A percentile compares a stretch with the other conserved stretches of the same genome.
Conservation (phyloP, 1,284 basidiomycete species). For the Apiotrichum laibachii region DNA sequence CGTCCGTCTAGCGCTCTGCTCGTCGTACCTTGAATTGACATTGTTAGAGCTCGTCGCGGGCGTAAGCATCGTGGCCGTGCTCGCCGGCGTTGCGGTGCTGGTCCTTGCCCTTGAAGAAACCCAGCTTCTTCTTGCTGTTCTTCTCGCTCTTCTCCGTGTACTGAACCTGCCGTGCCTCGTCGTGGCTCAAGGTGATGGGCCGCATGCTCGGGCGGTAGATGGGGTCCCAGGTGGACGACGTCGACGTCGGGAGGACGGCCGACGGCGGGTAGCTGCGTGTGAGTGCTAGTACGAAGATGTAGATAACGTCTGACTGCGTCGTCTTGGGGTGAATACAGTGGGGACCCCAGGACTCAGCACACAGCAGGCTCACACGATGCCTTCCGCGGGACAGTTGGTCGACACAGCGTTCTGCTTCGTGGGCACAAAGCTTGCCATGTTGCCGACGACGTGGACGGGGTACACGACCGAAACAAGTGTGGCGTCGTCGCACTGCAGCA, state of each 20-base stretch:
- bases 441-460: constrained; percentile 38
- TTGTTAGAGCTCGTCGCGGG: constrained; percentile 9
- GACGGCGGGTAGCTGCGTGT: constrained; percentile 38
- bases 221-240: constrained; percentile 41
- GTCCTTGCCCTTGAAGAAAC: constrained; percentile 41
- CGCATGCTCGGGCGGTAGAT: constrained; percentile 44
- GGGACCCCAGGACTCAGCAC: not conserved
- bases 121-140: constrained; percentile 36
- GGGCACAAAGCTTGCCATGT: constrained; percentile 36
- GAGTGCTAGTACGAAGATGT: too few relatives aligned
- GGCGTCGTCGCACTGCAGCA: constrained; percentile 36
- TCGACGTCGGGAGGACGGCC: constrained; percentile 25
- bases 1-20: too few relatives aligned
- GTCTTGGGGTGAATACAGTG: not conserved
- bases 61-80: constrained; percentile 11
- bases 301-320: too few relatives aligned
- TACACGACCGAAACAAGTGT: constrained; percentile 39
- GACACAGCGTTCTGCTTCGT: constrained; percentile 10
- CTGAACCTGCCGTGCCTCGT: constrained; percentile 36
- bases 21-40: not conserved
- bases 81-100: constrained; percentile 8
- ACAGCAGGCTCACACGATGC: constrained; percentile 39
- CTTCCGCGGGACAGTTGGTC: constrained; percentile 44
- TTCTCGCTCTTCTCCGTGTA: constrained; percentile 15
- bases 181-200: constrained; percentile 41